These are phyloP conservation scores for Komagataella mondaviorum DNA, from an alignment of 805 yeast genomes.

Conservation along the genomic window DNA sequence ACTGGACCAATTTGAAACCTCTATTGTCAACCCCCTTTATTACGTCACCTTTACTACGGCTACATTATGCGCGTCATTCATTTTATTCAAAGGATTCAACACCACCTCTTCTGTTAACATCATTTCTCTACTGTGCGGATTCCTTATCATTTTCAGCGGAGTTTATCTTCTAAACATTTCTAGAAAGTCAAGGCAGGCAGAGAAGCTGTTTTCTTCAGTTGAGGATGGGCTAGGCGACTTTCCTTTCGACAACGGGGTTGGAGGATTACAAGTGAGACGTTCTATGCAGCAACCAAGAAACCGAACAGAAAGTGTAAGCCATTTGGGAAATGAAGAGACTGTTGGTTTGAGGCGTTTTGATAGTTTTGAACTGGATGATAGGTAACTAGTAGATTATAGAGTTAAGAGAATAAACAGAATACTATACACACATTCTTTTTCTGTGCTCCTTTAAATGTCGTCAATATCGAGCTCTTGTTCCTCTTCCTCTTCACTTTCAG, in stretches of 20 bases:
- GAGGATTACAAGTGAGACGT: conserved; percentile 65
- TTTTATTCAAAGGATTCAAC: conserved; percentile 77
- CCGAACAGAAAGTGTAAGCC: conserved; percentile 13
- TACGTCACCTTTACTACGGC: conserved; percentile 87
- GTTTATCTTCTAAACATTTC: conserved; percentile 74
- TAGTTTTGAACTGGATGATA: conserved; percentile 39
- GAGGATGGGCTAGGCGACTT: conserved; percentile 43
- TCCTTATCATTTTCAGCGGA: conserved; percentile 76
- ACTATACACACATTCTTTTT: background rate
- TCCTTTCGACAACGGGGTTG: conserved; percentile 78
- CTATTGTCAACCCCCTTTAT: conserved; percentile 82
- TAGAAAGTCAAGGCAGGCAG: conserved; percentile 45
- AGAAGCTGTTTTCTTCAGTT: conserved; percentile 24
- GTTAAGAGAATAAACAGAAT: background rate
- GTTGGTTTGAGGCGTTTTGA: conserved; percentile 48
- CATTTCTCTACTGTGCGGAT: conserved; percentile 73
- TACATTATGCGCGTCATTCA: conserved; percentile 75
- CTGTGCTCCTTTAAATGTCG: conserved; percentile 48
- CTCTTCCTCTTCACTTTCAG: conserved; percentile 59
- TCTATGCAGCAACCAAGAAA: conserved; percentile 53
- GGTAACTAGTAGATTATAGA: conserved; percentile 15
- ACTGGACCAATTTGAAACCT: conserved; percentile 83
- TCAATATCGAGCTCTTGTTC: conserved; percentile 80
- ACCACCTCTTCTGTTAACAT: conserved; percentile 70
- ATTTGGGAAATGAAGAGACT: conserved; percentile 23